Evolutionary conservation across 805 yeast genomes (phyloP).

Genomic region (Starmerella ratchasimensis): DNA sequence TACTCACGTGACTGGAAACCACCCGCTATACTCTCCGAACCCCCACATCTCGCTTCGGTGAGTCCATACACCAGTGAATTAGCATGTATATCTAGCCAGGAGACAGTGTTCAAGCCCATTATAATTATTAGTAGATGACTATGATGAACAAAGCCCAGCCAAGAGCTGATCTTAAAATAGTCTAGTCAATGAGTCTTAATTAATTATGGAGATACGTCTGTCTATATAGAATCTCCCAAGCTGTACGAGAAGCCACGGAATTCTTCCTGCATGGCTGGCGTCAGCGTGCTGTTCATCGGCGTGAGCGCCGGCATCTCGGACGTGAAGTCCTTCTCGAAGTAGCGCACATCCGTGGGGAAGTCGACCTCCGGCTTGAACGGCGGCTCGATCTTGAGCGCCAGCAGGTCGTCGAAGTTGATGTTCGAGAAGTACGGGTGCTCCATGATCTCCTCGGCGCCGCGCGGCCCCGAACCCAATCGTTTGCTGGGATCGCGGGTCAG

Average conservation of each 20-base stretch:
- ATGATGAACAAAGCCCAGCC: no score
- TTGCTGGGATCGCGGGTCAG: conserved; percentile 75
- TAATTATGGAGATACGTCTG: neutral
- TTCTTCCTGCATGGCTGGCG: conserved; percentile 84
- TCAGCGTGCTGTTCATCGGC: conserved; percentile 78
- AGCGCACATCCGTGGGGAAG: conserved; percentile 79
- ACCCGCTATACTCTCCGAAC: no score
- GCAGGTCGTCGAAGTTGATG: conserved; percentile 77
- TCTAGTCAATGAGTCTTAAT: neutral
- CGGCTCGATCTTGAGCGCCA: conserved; percentile 57
- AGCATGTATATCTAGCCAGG: no score
- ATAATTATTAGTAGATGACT: no score
- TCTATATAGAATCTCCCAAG: conserved; percentile 22
- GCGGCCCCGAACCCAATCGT: conserved; percentile 75
- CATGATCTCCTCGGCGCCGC: conserved; percentile 89
- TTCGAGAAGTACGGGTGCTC: conserved; percentile 86
- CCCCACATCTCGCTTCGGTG: no score
- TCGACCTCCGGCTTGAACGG: conserved; percentile 82
- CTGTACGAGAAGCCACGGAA: conserved; percentile 89
- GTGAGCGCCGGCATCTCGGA: conserved; percentile 88
- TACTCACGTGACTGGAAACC: no score
- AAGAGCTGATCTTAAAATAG: no score
- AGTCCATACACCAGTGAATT: no score
- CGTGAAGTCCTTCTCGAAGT: conserved; percentile 90
- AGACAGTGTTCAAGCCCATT: no score